Base-by-base conservation (phyloP, 148 eudicot genomes). In the Vaccinium myrtillus region DNA sequence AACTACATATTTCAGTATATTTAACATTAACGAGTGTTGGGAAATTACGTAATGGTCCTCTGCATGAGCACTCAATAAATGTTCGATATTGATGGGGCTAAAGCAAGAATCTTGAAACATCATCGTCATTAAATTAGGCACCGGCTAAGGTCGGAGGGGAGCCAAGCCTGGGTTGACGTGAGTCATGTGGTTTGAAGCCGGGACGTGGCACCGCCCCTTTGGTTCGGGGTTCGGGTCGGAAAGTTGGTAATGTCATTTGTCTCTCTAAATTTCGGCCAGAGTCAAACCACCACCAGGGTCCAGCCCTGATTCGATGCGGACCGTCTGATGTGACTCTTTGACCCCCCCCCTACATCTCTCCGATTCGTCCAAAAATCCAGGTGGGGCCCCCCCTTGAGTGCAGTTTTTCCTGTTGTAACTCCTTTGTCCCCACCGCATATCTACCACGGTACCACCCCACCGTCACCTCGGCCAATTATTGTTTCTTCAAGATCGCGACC, bases 321-420 rank as follows among this genome's bases (percentile, higher is more conserved):
- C 80, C 58, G 58, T 25, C 10, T 6, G 32, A 50, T 77, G 59
- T 51, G 59, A 77, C 80, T 50, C 53, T 25, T 36, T 25, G 15
- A 54, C n/a, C n/a, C n/a, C 80, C 56, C 43, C 14, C 15, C 73
- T 8, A 30, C 11, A 61, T n/a, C 25, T 0, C 69, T 6, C 1
- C 1, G 8, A 18, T 3, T 27, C 15, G 13, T 30, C 27, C 46
- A 4, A 4, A 43, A 43, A 4, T 4, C 46, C 6, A 4, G 6
- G 5, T 4, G 46, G 43, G 46, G 74, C 3, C 14, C 30, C 10
- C 49, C 6, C 6, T 1, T 14, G n/a, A 27, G 81, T 30, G 82
- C 82, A 61, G 82, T 80, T 81, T 65, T 65, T 67, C 75, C 83
- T 10, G 75, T 65, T 23, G 67, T 27, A 43, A 36, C 51, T 36